Evolutionary conservation across 2,329 filamentous ascomycete genomes (phyloP).

Genomic region (Aspergillus cejpii): DNA sequence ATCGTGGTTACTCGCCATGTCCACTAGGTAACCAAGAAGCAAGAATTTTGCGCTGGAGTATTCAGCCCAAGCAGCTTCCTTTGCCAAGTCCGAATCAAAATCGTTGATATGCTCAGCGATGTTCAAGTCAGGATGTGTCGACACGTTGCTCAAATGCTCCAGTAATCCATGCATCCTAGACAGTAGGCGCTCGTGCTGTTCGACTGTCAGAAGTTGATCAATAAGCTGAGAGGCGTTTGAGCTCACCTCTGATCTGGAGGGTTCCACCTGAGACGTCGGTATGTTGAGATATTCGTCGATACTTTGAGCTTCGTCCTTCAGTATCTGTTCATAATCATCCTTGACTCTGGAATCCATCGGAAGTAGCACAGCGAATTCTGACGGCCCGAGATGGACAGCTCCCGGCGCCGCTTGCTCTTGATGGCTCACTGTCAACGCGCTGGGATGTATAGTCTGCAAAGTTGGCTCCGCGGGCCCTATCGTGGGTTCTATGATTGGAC

Average conservation of each 20-base stretch:
- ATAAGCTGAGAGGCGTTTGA: background rate
- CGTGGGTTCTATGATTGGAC: conserved; percentile 23
- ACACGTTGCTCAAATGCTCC: conserved; percentile 37
- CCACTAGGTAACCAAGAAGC: conserved; percentile 40
- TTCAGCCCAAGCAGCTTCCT: conserved; percentile 42
- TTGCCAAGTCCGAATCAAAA: conserved; percentile 28
- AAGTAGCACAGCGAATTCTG: conserved; percentile 38
- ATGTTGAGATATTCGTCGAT: conserved; percentile 27
- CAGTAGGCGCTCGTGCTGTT: conserved; percentile 22
- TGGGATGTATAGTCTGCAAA: conserved; percentile 35
- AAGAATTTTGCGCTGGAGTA: conserved; percentile 45
- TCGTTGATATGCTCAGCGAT: conserved; percentile 35
- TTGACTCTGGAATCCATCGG: conserved; percentile 42
- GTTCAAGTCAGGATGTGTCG: conserved; percentile 42
- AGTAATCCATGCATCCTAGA: conserved; percentile 32
- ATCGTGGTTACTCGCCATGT: conserved; percentile 29
- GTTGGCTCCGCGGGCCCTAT: conserved; percentile 19
- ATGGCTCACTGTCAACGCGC: conserved; percentile 28
- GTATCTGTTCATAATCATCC: conserved; percentile 36
- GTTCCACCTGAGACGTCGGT: conserved; percentile 12
- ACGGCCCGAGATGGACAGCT: conserved; percentile 33
- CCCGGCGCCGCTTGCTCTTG: conserved; percentile 25
- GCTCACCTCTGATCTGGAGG: conserved; percentile 24
- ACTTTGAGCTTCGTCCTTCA: conserved; percentile 24
- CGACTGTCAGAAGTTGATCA: conserved; percentile 12